Conservation (phyloP, 164 flowering plant genomes). For the Saururus chinensis region DNA sequence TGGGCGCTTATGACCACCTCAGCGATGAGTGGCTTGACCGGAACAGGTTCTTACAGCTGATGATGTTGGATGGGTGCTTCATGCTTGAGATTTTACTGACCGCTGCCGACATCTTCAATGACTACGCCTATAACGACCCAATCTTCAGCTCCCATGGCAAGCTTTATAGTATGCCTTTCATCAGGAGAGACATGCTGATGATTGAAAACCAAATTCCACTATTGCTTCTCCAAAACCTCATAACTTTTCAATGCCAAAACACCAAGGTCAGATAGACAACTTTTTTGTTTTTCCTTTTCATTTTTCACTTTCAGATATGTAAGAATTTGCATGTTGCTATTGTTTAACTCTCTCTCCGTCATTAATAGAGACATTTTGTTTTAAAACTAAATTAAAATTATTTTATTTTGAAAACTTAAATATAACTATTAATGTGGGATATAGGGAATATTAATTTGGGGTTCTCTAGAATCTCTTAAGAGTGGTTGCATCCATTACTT, state of each 20-base stretch:
- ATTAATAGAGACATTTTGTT: too few species aligned
- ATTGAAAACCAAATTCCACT: slow-evolving; percentile 58
- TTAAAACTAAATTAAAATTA: too few species aligned
- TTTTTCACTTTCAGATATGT: too few species aligned
- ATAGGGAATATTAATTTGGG: too few species aligned
- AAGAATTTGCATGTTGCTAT: too few species aligned
- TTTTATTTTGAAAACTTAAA: too few species aligned
- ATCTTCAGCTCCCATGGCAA: slow-evolving; percentile 47
- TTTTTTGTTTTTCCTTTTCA: neutral
- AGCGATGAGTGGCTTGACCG: slow-evolving; percentile 20
- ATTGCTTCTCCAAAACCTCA: slow-evolving; percentile 24
- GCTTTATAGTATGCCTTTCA: slow-evolving; percentile 32
- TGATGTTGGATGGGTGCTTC: slow-evolving; percentile 41
- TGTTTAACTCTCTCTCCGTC: too few species aligned
- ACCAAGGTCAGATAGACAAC: slow-evolving; percentile 6
- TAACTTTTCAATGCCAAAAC: slow-evolving; percentile 18
- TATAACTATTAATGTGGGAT: too few species aligned
- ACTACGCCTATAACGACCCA: slow-evolving; percentile 42
- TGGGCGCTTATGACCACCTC: slow-evolving; percentile 25
- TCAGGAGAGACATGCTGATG: slow-evolving; percentile 54
- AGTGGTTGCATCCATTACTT: too few species aligned
- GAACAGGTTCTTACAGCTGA: slow-evolving; percentile 23
- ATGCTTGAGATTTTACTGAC: slow-evolving; percentile 39
- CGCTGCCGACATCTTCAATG: slow-evolving; percentile 6
- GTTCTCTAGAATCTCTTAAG: too few species aligned